A percentile compares a stretch with the other conserved stretches of the same genome.
Evolutionary conservation across 2,329 filamentous ascomycete genomes (phyloP).

Genomic region (Purpureocillium takamizusanense): DNA sequence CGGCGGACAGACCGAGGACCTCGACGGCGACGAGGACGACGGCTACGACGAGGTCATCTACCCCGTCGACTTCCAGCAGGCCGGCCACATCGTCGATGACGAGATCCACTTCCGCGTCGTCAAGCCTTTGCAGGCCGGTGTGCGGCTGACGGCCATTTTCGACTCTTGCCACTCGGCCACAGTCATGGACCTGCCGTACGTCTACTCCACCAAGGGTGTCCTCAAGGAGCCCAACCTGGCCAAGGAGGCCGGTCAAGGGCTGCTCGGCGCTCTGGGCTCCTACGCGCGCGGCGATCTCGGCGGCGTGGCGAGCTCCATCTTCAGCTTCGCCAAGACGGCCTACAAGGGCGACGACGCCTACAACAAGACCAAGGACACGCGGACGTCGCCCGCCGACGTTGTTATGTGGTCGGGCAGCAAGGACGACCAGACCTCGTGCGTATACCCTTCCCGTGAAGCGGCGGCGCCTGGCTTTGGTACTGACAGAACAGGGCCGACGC

Average conservation of each 20-base stretch:
- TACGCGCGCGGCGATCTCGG: conserved; percentile 80
- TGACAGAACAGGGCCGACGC: conserved; percentile 65
- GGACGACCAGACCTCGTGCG: conserved; percentile 79
- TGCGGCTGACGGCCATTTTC: conserved; percentile 75
- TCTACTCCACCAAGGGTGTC: conserved; percentile 72
- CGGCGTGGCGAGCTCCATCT: conserved; percentile 70
- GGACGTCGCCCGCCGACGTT: conserved; percentile 90
- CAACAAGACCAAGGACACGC: conserved; percentile 74
- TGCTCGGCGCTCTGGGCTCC: conserved; percentile 63
- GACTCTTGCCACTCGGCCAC: conserved; percentile 76
- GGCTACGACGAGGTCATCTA: conserved; percentile 74
- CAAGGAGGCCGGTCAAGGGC: conserved; percentile 67
- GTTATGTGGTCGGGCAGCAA: conserved; percentile 98
- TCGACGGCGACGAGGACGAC: conserved; percentile 69
- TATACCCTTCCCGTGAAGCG: conserved; percentile 5
- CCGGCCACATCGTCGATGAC: conserved; percentile 70
- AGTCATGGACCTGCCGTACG: conserved; percentile 67
- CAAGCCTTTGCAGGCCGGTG: conserved; percentile 65
- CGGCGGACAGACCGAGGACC: conserved; percentile 65
- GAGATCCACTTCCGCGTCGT: conserved; percentile 76
- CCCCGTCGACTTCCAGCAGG: conserved; percentile 60
- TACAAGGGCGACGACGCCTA: conserved; percentile 70
- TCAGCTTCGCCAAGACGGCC: conserved; percentile 81
- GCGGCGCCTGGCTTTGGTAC: conserved; percentile 4
- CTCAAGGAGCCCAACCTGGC: conserved; percentile 75